Conservation (phyloP, 371 early-diverging fungal genomes). For the Rhizopus sp. region DNA sequence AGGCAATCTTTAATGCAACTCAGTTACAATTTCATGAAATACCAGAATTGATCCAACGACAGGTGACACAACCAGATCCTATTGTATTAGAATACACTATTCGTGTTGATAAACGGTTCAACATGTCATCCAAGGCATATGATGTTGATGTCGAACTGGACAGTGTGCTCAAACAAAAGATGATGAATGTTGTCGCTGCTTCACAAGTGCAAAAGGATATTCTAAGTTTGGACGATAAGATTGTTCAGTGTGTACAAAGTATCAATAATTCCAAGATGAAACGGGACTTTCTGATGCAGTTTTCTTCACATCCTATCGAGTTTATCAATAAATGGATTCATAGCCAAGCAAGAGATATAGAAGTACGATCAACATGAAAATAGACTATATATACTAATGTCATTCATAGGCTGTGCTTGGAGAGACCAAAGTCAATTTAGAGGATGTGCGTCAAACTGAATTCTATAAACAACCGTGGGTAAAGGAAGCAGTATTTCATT, state of each 20-base stretch:
- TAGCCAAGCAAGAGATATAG: constrained; percentile 88
- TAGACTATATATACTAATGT: neutral
- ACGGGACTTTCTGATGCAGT: constrained; percentile 89
- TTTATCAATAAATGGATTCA: constrained; percentile 93
- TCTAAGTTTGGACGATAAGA: constrained; percentile 64
- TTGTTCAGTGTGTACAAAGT: constrained; percentile 71
- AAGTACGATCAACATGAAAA: constrained; percentile 47
- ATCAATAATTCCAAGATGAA: constrained; percentile 87
- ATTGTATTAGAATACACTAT: constrained; percentile 85
- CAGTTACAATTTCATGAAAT: constrained; percentile 76
- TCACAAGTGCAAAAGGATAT: constrained; percentile 56
- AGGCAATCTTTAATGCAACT: constrained; percentile 29
- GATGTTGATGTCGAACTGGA: constrained; percentile 93
- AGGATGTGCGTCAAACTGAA: constrained; percentile 78
- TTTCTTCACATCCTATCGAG: constrained; percentile 81
- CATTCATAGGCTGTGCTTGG: constrained; percentile 66
- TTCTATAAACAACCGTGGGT: constrained; percentile 89
- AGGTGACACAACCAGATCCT: constrained; percentile 84
- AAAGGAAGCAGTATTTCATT: constrained; percentile 90
- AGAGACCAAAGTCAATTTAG: constrained; percentile 81
- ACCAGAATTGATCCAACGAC: constrained; percentile 75
- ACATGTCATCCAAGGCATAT: constrained; percentile 68
- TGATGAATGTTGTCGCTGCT: constrained; percentile 48
- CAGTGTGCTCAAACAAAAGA: constrained; percentile 64
- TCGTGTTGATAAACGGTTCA: constrained; percentile 68